phyloP scores from a whole-genome alignment of 192 early-diverging fungal species.

The Backusella parvicylindrica region DNA sequence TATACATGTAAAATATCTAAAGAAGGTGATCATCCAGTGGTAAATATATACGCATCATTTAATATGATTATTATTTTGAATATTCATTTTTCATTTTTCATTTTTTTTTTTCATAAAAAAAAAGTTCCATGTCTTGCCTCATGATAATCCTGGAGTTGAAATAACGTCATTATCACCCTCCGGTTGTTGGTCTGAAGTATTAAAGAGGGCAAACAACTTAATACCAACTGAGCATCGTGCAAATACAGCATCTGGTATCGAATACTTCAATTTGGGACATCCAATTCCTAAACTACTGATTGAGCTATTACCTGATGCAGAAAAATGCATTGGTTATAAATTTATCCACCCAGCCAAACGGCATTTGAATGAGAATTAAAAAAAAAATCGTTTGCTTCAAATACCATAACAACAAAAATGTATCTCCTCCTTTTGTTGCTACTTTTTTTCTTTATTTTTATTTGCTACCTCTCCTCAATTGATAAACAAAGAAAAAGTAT shows the following conservation, averaged over 20 bases:
- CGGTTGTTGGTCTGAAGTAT: neutral
- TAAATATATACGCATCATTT: neutral
- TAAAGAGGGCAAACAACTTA: neutral
- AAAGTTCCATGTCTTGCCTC: neutral
- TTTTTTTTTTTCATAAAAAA: neutral
- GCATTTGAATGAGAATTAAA: neutral
- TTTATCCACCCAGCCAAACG: neutral
- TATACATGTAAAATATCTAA: neutral
- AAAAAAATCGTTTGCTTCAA: neutral
- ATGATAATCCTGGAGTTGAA: neutral
- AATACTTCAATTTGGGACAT: neutral
- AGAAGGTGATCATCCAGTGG: neutral
- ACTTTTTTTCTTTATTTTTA: neutral
- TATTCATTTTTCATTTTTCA: neutral
- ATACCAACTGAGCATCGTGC: neutral
- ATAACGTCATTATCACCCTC: neutral
- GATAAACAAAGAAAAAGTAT: too few relatives aligned
- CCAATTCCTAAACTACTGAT: neutral
- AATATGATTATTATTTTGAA: neutral
- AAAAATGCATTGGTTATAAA: neutral
- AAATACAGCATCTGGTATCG: neutral
- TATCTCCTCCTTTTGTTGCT: neutral
- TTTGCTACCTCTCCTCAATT: too few relatives aligned
- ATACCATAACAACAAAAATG: neutral
- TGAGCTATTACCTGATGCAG: conserved; percentile 1